These are phyloP conservation scores for Grigorovia jiainica DNA, from an alignment of 805 yeast species.

Conservation along the genomic window DNA sequence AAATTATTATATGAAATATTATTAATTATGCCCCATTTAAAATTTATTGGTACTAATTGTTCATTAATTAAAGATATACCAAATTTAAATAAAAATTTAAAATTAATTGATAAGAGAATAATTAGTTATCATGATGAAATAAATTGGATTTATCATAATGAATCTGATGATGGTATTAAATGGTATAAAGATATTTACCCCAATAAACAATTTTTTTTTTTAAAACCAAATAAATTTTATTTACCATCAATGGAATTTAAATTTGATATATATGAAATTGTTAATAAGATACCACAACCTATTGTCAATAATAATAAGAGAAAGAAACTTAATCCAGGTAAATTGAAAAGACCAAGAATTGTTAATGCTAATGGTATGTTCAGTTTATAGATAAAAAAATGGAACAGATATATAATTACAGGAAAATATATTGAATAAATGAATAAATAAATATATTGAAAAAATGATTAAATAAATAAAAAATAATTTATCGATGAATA, in stretches of 20 bases:
- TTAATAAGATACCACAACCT: no score
- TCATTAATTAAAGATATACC: neutral
- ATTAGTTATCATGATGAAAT: no score
- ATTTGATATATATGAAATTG: no score
- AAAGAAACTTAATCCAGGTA: neutral
- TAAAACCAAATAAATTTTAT: neutral
- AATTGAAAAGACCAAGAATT: neutral
- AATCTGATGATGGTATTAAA: no score
- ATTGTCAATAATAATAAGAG: no score
- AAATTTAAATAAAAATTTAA: neutral
- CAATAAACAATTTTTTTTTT: no score
- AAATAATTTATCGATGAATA: no score
- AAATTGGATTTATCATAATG: no score
- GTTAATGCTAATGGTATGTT: neutral
- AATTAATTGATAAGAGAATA: neutral
- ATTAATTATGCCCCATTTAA: constrained; percentile 6
- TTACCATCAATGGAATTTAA: neutral
- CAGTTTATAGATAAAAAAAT: no score
- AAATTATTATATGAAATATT: constrained; percentile 8
- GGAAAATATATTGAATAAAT: neutral
- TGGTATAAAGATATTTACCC: no score
- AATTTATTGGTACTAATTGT: neutral
- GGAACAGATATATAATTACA: neutral
- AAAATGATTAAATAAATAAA: no score
- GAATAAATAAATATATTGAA: neutral